A percentile compares a stretch with the other conserved stretches of the same genome.
phyloP scores from a whole-genome alignment of 345 rosid genomes.

The Draba incana region DNA sequence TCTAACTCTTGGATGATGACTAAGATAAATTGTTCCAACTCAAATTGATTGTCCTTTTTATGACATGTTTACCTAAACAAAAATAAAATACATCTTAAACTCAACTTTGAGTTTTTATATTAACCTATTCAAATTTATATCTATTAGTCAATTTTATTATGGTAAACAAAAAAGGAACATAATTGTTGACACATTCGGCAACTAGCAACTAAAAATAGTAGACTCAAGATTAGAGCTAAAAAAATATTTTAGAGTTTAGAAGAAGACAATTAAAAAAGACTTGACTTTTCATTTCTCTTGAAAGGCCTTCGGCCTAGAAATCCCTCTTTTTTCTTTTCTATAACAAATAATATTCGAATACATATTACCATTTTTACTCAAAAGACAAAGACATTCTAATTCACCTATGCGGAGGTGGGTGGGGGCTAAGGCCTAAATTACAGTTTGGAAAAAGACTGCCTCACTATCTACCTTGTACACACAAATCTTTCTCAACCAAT shows the following conservation, averaged over 20 bases:
- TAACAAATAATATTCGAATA: slow-evolving; percentile 28
- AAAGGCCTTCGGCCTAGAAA: slow-evolving; percentile 44
- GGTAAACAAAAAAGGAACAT: no score
- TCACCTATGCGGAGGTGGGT: slow-evolving; percentile 15
- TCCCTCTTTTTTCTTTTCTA: slow-evolving; percentile 5
- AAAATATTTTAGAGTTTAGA: not conserved
- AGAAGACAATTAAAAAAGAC: not conserved
- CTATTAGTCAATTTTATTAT: no score
- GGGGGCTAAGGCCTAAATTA: slow-evolving; percentile 27
- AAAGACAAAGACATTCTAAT: slow-evolving; percentile 33
- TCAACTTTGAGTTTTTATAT: no score
- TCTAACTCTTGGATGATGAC: no score
- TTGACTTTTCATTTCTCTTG: not conserved
- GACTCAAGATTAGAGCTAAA: no score
- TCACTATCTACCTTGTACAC: slow-evolving; percentile 42
- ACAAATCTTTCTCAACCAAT: slow-evolving; percentile 14
- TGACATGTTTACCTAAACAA: no score
- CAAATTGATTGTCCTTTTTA: no score
- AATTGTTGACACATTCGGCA: no score
- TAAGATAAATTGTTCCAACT: no score
- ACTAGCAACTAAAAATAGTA: no score
- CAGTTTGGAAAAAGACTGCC: slow-evolving; percentile 31
- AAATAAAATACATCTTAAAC: no score
- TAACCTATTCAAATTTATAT: no score
- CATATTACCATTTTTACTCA: slow-evolving; percentile 22